phyloP scores from a whole-genome alignment of 2,329 filamentous ascomycete species.

The Neonectria sp. region DNA sequence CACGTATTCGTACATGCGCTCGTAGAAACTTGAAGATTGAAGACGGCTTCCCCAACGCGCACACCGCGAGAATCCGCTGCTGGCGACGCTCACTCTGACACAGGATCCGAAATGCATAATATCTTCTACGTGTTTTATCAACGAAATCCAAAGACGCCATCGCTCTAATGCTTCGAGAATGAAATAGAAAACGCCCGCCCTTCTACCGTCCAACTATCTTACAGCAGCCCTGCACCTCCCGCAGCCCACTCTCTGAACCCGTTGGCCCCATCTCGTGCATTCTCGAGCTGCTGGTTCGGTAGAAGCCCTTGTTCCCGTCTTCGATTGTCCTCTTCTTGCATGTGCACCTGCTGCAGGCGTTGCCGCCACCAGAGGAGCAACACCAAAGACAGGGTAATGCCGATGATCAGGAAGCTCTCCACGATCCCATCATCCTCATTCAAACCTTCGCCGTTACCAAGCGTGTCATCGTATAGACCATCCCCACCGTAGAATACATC shows the following conservation, averaged over 20 bases:
- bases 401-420: constrained; percentile 88
- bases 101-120: background rate
- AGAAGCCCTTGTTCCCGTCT: constrained; percentile 52
- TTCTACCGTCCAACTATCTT: constrained; percentile 12
- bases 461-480: constrained; percentile 68
- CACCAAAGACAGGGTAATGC: constrained; percentile 80
- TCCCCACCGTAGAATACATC: constrained; percentile 69
- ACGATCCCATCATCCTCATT: constrained; percentile 82
- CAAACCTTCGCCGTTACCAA: constrained; percentile 73
- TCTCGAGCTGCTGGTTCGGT: constrained; percentile 43
- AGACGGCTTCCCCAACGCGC: background rate
- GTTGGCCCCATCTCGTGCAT: constrained; percentile 42
- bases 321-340: constrained; percentile 52
- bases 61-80: background rate
- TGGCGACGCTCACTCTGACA: background rate
- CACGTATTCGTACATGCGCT: background rate
- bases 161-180: constrained; percentile 45
- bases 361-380: constrained; percentile 87
- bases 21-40: background rate
- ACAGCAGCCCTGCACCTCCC: constrained; percentile 53
- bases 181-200: constrained; percentile 38
- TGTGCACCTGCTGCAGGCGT: constrained; percentile 73
- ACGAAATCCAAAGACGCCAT: constrained; percentile 48
- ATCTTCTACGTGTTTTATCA: constrained; percentile 24
- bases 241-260: constrained; percentile 55